phyloP scores from a whole-genome alignment of 495 filamentous ascomycete species.

The Aspergillus wentii region DNA sequence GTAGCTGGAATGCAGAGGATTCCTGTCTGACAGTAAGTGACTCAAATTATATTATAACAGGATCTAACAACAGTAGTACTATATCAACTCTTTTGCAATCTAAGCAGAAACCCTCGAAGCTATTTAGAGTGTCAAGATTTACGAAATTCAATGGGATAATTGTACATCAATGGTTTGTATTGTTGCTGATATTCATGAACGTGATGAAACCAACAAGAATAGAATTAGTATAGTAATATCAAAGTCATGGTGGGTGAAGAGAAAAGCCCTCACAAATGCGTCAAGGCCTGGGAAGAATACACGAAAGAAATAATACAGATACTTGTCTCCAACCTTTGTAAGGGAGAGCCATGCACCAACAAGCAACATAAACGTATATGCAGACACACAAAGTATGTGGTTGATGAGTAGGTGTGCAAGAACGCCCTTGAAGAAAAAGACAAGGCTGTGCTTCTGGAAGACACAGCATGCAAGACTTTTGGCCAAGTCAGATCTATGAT shows the following conservation, averaged over 20 bases:
- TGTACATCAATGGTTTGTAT: too few species aligned
- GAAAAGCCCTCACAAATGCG: slow-evolving; percentile 2
- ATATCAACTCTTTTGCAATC: slow-evolving; percentile 52
- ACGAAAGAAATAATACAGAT: slow-evolving; percentile 1
- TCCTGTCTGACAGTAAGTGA: slow-evolving; percentile 74
- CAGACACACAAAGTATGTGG: slow-evolving; percentile 11
- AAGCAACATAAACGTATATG: too few species aligned
- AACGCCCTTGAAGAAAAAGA: slow-evolving; percentile 7
- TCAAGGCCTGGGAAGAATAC: not conserved
- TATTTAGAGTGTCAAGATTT: slow-evolving; percentile 1
- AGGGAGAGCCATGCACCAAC: too few species aligned
- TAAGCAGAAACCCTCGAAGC: slow-evolving; percentile 4
- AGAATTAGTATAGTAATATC: not conserved
- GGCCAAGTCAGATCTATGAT: too few species aligned
- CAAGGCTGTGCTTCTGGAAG: not conserved
- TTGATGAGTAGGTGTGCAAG: slow-evolving; percentile 7
- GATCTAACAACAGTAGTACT: too few species aligned
- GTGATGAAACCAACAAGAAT: too few species aligned
- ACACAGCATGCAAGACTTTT: slow-evolving; percentile 16
- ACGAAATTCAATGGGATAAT: slow-evolving; percentile 4
- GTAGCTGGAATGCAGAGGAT: slow-evolving; percentile 64
- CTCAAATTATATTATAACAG: too few species aligned
- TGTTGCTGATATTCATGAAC: too few species aligned
- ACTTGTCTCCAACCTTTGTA: too few species aligned
- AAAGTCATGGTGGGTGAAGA: slow-evolving; percentile 2